phyloP scores from a whole-genome alignment of 257 asterid genomes.

The Lithospermum erythrorhizon region DNA sequence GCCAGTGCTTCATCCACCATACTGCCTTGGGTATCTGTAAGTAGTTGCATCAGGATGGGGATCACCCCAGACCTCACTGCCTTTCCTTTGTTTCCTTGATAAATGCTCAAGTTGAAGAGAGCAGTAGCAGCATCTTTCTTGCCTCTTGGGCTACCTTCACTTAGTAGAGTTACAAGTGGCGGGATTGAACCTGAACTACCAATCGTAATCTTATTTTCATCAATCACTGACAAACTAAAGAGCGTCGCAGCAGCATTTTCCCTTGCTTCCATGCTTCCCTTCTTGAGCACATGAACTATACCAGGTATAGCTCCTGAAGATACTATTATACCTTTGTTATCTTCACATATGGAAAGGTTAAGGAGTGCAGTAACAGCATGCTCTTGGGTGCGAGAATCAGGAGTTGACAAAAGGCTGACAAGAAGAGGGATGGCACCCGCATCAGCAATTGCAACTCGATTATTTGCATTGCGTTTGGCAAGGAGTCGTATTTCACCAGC shows the following conservation, averaged over 20 bases:
- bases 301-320: conserved; percentile 12
- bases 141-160: conserved; percentile 14
- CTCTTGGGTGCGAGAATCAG: conserved; percentile 1
- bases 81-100: conserved; percentile 18
- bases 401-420: conserved; percentile 1
- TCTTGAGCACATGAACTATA: conserved; percentile 13
- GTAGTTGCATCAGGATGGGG: conserved; percentile 9
- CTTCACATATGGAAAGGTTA: conserved; percentile 18
- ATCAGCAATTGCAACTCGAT: not conserved
- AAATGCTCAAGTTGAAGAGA: conserved; percentile 18
- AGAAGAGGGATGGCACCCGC: conserved; percentile 1
- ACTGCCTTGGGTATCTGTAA: conserved; percentile 5
- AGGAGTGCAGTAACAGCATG: not conserved
- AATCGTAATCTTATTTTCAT: conserved; percentile 13
- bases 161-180: conserved; percentile 15
- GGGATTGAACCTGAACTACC: conserved; percentile 15
- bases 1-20: conserved; percentile 21
- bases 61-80: conserved; percentile 22
- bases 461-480: conserved; percentile 1
- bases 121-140: conserved; percentile 26
- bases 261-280: conserved; percentile 14
- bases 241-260: conserved; percentile 21
- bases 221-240: conserved; percentile 16
- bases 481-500: not conserved
- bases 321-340: conserved; percentile 12